Base-by-base conservation (phyloP, 768 basidiomycete species). In the Dacryopinax spathularia region DNA sequence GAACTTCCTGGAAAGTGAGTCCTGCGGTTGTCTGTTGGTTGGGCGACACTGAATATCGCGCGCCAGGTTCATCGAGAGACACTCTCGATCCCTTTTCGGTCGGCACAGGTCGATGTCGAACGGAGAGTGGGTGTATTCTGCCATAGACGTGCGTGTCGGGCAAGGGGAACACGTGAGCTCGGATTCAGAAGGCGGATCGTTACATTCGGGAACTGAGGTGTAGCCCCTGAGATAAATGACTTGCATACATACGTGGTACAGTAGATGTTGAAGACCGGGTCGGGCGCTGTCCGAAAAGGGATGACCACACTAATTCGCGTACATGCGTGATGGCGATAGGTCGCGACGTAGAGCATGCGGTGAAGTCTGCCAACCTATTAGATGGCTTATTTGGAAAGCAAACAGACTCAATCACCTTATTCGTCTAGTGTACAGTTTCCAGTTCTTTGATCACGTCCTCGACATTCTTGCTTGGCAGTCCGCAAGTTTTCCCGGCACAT, bases 401-500 rank as follows among this genome's bases (percentile, higher is more conserved):
- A n/a, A n/a, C n/a, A n/a, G n/a, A n/a, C n/a, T n/a, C n/a, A n/a
- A n/a, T n/a, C n/a, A n/a, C n/a, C n/a, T n/a, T n/a, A n/a, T n/a
- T n/a, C n/a, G n/a, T n/a, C n/a, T n/a, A 56, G 31, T 29, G 25
- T 9, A 56, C 48, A 56, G 3, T 56, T 3, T 31, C 48, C 22
- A 56, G 48, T 29, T 56, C 48, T 18, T 25, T 56, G 29, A 56
- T 6, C 13, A 56, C 48, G 31, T 56, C 25, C 48, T 27, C 5
- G 7, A 31, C 25, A 6, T 56, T 31, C 15, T 29, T 10, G 29
- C 48, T 56, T 27, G 48, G 48, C 48, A 56, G 10, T 9, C 48
- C 48, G 48, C 48, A 56, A 56, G 48, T 56, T 29, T 56, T 56
- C 48, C 48, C 48, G 7, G 48, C 48, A 29, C 48, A 56, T 29